Percentiles rank a stretch among this genome's conserved stretches.
Evolutionary conservation across 140 eudicot genomes (phyloP).

Genomic region (Stevia rebaudiana): DNA sequence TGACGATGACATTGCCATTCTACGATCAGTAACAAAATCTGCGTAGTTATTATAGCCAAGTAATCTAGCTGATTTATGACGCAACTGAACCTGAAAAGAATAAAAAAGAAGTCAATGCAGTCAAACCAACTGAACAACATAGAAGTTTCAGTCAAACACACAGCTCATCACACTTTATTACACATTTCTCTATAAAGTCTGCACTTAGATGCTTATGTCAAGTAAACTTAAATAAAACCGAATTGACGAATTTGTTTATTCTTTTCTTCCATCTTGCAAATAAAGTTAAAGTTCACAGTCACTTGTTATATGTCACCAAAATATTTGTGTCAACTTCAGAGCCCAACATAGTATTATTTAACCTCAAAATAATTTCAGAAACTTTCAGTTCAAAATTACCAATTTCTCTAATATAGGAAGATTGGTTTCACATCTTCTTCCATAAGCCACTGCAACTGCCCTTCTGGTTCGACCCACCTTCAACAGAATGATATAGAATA

Average conservation of each 20-base stretch:
- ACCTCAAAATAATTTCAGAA: slow-evolving; percentile 10
- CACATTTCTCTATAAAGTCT: background rate
- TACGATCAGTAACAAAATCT: slow-evolving; percentile 55
- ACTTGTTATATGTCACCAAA: background rate
- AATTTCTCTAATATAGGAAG: slow-evolving; percentile 62
- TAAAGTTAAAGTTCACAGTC: slow-evolving; percentile 5
- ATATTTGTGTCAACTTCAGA: background rate
- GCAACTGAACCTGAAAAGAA: slow-evolving; percentile 56
- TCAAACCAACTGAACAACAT: slow-evolving; percentile 5
- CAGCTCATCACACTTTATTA: background rate
- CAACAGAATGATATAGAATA: slow-evolving; percentile 21
- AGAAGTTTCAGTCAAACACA: background rate
- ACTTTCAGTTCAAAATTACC: slow-evolving; percentile 39
- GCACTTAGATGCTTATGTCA: background rate
- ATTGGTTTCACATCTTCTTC: slow-evolving; percentile 78
- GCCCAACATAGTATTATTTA: background rate
- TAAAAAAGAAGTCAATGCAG: slow-evolving; percentile 9
- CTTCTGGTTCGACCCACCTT: slow-evolving; percentile 86
- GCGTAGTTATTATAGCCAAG: slow-evolving; percentile 87
- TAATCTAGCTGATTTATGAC: slow-evolving; percentile 86
- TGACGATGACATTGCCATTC: slow-evolving; percentile 86
- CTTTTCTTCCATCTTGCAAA: background rate
- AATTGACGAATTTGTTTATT: background rate
- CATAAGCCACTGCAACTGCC: slow-evolving; percentile 72
- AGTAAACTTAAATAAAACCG: too few species aligned